Conservation (phyloP, 345 rosid genomes). For the Lepidium aucheri region DNA sequence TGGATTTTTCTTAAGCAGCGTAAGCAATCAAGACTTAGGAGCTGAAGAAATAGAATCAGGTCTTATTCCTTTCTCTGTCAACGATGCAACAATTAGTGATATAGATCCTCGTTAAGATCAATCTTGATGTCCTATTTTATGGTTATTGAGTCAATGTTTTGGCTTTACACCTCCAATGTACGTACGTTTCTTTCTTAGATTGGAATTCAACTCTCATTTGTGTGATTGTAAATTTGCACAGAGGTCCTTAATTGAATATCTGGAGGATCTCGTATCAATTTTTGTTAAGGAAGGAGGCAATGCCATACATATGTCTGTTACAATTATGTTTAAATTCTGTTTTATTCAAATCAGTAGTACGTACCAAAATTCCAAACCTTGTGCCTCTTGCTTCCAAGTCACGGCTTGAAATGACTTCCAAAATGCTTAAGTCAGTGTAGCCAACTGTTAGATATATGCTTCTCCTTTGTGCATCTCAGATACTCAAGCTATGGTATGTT, state of each 20-base stretch:
- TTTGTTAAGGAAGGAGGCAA: neutral
- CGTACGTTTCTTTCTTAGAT: neutral
- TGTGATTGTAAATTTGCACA: neutral
- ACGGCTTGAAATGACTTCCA: too few species aligned
- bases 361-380: neutral
- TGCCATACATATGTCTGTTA: neutral
- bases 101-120: conserved; percentile 12
- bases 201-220: neutral
- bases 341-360: neutral
- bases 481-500: neutral
- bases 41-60: neutral
- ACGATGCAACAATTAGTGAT: neutral
- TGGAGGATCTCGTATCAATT: neutral
- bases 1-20: neutral
- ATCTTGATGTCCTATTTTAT: neutral
- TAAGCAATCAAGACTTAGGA: neutral
- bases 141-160: neutral
- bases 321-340: neutral
- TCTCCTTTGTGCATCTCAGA: neutral
- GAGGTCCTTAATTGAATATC: neutral
- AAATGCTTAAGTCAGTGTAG: neutral
- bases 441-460: neutral
- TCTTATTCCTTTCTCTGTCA: neutral
- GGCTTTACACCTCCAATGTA: neutral
- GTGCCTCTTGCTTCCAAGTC: neutral